Base-by-base conservation (phyloP, 495 filamentous ascomycete species). In the Ramalina intermedia region DNA sequence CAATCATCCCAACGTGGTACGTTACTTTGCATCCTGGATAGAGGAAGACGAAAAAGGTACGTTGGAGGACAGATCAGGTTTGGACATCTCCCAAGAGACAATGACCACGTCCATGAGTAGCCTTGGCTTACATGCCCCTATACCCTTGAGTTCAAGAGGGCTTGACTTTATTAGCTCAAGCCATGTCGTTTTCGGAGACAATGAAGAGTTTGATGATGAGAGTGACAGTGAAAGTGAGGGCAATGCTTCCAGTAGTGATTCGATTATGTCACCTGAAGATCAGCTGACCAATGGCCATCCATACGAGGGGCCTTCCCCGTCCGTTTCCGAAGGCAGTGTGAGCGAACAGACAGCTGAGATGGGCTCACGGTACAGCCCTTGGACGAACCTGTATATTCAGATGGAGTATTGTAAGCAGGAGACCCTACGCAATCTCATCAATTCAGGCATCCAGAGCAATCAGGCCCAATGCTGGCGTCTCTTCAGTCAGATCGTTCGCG, bases 331-430 rank as follows among this genome's bases (percentile, higher is more conserved):
- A 13, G 26, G 37, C 14, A 14, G n/a, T 6, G 18, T 14, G 18
- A 16, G 26, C 12, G 33, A 47, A 13, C 12, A 14, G 13, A 17
- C 26, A 13, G 37, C 4, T 1, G 27, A 44, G 7, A 24, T 4
- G 21, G 18, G 6, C 6, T 44, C 9, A 17, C 65, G 37, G 68
- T 69, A 14, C 61, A 69, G 47, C 56, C 58, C 17, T 45, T 70
- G 26, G 64, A 71, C 76, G 7, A 78, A 76, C 1, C 72, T 90
- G 1, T 90, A 88, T 59, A 90, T 90, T 51, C 82, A 85, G 53
- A 98, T 98, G 91, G 90, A 96, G 57, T 95, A 94, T 59, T 96
- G 93, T 60, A 91, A 96, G 61, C 88, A 85, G 57, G 80, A 87
- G 60, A 96, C 91, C 1, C 70, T 98, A 29, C 81, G 91, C 33